A percentile compares a stretch with the other conserved stretches of the same genome.
Conservation (phyloP, 1,284 basidiomycete species). For the Puccinia horiana region DNA sequence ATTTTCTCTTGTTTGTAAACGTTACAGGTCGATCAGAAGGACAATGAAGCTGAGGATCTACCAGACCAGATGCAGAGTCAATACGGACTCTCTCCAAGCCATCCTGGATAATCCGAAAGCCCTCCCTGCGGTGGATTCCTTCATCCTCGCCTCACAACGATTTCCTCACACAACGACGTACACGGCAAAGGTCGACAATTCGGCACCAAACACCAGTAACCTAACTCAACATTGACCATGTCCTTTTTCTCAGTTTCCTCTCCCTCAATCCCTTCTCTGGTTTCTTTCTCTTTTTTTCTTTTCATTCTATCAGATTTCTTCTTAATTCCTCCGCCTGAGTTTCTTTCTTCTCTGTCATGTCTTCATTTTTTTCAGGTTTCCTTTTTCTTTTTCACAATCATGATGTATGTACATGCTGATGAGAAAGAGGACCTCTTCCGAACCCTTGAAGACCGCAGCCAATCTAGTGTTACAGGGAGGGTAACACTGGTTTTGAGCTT, state of each 20-base stretch:
- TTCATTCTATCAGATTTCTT: not conserved
- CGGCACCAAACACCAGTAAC: not conserved
- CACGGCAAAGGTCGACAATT: too few relatives aligned
- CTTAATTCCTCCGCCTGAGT: too few relatives aligned
- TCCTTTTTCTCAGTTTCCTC: too few relatives aligned
- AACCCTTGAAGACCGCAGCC: too few relatives aligned
- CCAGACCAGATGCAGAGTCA: not conserved
- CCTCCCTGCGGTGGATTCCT: not conserved
- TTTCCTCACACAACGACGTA: not conserved
- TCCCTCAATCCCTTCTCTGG: too few relatives aligned
- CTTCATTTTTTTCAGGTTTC: not conserved
- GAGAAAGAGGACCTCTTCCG: too few relatives aligned
- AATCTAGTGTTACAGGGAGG: too few relatives aligned
- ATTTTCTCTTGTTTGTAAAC: not conserved
- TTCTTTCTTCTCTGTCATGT: not conserved
- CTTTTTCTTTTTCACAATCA: not conserved
- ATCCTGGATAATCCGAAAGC: conserved; percentile 3
- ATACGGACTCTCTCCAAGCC: not conserved
- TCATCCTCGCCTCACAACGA: not conserved
- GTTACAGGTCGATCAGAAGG: not conserved
- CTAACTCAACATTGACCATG: too few relatives aligned
- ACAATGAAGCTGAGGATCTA: not conserved
- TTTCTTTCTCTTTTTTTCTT: too few relatives aligned
- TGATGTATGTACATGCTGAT: too few relatives aligned
- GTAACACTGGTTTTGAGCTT: too few relatives aligned